phyloP scores from a whole-genome alignment of 1,139 yeast genomes.

The Saccharomyces uvarum region DNA sequence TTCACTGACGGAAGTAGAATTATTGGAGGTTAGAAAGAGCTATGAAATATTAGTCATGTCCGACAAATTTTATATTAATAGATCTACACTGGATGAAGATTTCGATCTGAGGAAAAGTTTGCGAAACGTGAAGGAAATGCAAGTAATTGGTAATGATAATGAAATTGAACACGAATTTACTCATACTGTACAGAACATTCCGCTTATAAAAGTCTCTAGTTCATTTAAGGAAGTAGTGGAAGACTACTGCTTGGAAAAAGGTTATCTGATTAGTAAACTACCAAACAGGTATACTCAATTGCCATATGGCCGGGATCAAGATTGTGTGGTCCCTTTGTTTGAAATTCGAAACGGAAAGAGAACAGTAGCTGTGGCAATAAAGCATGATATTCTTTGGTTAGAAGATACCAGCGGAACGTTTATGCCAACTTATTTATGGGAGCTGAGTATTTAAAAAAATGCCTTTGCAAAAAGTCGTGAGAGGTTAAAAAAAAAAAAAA shows the following conservation, averaged over 20 bases:
- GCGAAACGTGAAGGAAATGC: conserved; percentile 1
- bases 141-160: not conserved
- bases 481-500: not conserved
- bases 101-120: conserved; percentile 7
- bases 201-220: conserved; percentile 28
- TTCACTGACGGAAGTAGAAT: conserved; percentile 10
- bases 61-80: not conserved
- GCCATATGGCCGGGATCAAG: conserved; percentile 12
- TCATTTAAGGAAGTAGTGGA: conserved; percentile 47
- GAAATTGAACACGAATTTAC: not conserved
- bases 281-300: conserved; percentile 15
- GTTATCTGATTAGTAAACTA: conserved; percentile 22
- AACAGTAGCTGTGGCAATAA: conserved; percentile 26
- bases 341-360: conserved; percentile 12
- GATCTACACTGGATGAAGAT: conserved; percentile 18
- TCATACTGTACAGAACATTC: conserved; percentile 22
- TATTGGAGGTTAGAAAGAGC: conserved; percentile 10
- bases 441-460: not conserved
- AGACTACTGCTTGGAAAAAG: conserved; percentile 33
- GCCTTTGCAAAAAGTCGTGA: no score
- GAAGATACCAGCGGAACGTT: conserved; percentile 22
- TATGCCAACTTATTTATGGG: conserved; percentile 33
- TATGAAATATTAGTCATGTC: not conserved
- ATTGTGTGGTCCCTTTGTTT: conserved; percentile 22
- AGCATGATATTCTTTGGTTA: conserved; percentile 43